These are phyloP conservation scores for Dactylellina sp. DNA, from an alignment of 2,329 filamentous ascomycete genomes.

Conservation along the genomic window DNA sequence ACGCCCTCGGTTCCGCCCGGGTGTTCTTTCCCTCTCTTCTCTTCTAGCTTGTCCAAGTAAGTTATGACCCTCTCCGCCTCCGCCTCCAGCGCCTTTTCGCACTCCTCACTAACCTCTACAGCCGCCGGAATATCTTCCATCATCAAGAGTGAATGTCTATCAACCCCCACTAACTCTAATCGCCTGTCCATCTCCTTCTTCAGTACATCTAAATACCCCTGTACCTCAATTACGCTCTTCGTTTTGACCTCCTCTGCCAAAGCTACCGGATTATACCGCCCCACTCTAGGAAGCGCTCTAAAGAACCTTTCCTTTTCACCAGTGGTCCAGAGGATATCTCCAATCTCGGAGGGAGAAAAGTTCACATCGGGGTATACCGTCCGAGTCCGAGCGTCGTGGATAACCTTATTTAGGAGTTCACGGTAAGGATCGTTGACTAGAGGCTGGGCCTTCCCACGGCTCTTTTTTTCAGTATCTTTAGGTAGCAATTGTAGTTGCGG, in stretches of 20 bases:
- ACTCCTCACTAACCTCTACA: constrained; percentile 52
- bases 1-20: constrained; percentile 15
- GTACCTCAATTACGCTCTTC: constrained; percentile 51
- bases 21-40: constrained; percentile 14
- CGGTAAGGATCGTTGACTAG: constrained; percentile 46
- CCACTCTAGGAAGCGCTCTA: constrained; percentile 39
- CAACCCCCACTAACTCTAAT: neutral
- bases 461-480: constrained; percentile 5
- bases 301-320: constrained; percentile 49
- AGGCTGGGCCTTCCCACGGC: constrained; percentile 24
- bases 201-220: constrained; percentile 44
- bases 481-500: no score
- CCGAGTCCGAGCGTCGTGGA: constrained; percentile 43
- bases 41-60: constrained; percentile 30
- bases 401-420: constrained; percentile 47
- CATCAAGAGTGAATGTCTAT: constrained; percentile 30
- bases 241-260: constrained; percentile 34
- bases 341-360: constrained; percentile 19
- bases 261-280: constrained; percentile 32
- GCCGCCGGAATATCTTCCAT: constrained; percentile 54
- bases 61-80: constrained; percentile 36
- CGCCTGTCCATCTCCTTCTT: constrained; percentile 21
- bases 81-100: constrained; percentile 39
- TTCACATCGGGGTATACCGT: constrained; percentile 43
- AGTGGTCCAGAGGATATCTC: constrained; percentile 29